phyloP scores from a whole-genome alignment of 768 basidiomycete genomes.

The Hemileccinum impolitum region DNA sequence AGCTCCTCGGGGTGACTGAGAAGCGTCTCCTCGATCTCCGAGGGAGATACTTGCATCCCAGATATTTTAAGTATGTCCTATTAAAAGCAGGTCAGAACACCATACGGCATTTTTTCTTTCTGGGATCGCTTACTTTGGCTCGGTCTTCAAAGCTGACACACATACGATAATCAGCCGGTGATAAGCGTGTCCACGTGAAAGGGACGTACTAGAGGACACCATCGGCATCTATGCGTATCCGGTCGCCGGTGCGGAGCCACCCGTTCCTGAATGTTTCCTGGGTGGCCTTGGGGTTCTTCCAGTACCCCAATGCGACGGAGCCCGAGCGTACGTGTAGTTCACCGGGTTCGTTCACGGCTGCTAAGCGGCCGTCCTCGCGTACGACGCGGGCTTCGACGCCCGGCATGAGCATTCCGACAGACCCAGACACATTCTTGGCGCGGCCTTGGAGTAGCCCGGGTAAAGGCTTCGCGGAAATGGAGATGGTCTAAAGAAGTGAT shows the following conservation, averaged over 20 bases:
- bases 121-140: slow-evolving; percentile 49
- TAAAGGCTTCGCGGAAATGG: slow-evolving; percentile 41
- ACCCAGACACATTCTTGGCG: slow-evolving; percentile 38
- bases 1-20: slow-evolving; percentile 58
- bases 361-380: slow-evolving; percentile 55
- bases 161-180: background rate
- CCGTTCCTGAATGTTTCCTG: slow-evolving; percentile 62
- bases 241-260: slow-evolving; percentile 76
- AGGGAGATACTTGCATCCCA: slow-evolving; percentile 75
- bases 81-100: too few relatives aligned
- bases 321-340: slow-evolving; percentile 59
- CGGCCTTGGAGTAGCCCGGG: slow-evolving; percentile 46
- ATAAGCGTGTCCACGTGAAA: background rate
- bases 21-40: slow-evolving; percentile 69
- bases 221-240: slow-evolving; percentile 56
- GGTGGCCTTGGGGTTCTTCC: slow-evolving; percentile 66
- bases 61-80: slow-evolving; percentile 81
- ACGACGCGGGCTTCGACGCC: slow-evolving; percentile 63
- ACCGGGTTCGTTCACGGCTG: slow-evolving; percentile 54
- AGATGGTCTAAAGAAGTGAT: slow-evolving; percentile 46
- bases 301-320: slow-evolving; percentile 66
- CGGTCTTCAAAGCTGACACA: slow-evolving; percentile 66
- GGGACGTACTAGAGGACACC: slow-evolving; percentile 61
- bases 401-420: slow-evolving; percentile 57
- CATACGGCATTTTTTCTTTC: background rate